phyloP scores from a whole-genome alignment of 1,284 basidiomycete species.

The Entoloma clypeatum region DNA sequence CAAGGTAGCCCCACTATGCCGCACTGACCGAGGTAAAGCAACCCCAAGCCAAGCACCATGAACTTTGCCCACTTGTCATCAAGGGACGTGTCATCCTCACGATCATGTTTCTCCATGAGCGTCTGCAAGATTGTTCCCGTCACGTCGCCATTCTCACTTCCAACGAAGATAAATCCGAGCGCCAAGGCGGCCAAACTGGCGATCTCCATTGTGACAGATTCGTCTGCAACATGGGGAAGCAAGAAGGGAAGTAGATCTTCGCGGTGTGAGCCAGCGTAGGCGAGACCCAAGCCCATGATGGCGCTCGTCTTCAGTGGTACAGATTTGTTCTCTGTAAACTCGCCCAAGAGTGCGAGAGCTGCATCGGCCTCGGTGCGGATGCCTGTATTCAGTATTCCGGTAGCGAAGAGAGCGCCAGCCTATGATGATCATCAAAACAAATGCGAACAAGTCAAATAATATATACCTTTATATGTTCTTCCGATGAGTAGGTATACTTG shows the following conservation, averaged over 20 bases:
- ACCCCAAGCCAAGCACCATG: constrained; percentile 85
- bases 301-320: constrained; percentile 83
- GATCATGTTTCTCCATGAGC: constrained; percentile 85
- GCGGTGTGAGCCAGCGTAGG: constrained; percentile 90
- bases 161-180: constrained; percentile 94
- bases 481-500: constrained; percentile 95
- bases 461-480: constrained; percentile 90
- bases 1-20: background rate
- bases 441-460: background rate
- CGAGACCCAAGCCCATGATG: constrained; percentile 89
- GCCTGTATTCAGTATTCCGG: constrained; percentile 88
- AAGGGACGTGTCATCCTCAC: constrained; percentile 67
- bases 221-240: constrained; percentile 80
- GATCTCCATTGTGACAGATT: constrained; percentile 85
- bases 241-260: constrained; percentile 81
- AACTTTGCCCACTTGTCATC: constrained; percentile 94
- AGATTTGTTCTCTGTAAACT: constrained; percentile 89
- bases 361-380: constrained; percentile 94
- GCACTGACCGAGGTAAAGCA: constrained; percentile 83
- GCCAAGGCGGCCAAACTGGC: constrained; percentile 84
- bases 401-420: constrained; percentile 94
- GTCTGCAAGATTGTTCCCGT: constrained; percentile 89
- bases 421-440: constrained; percentile 21
- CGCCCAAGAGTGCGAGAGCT: constrained; percentile 86
- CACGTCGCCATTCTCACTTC: constrained; percentile 93